Evolutionary conservation across 83 land plant genomes (phyloP).

Genomic region (Picea mariana): DNA sequence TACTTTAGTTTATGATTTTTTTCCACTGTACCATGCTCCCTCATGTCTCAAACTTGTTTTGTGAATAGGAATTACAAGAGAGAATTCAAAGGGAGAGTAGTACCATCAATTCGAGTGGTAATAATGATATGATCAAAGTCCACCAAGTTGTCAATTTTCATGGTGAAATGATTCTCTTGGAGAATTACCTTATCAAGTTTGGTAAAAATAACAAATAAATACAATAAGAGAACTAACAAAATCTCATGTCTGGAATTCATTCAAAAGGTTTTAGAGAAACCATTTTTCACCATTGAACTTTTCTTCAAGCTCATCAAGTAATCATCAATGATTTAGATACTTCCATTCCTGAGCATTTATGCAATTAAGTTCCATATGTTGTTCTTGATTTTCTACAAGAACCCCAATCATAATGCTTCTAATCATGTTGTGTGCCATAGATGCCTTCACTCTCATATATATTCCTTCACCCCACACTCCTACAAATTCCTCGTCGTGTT

Average conservation of each 20-base stretch:
- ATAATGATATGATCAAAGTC: slow-evolving; percentile 33
- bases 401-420: no score
- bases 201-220: slow-evolving; percentile 36
- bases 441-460: no score
- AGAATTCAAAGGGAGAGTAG: slow-evolving; percentile 13
- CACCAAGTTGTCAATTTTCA: slow-evolving; percentile 67
- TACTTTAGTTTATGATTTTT: not conserved
- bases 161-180: slow-evolving; percentile 78
- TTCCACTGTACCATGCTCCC: not conserved
- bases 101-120: not conserved
- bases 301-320: slow-evolving; percentile 28
- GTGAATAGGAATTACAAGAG: slow-evolving; percentile 22
- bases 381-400: no score
- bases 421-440: no score
- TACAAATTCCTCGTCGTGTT: no score
- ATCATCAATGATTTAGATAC: not conserved
- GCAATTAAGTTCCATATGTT: no score
- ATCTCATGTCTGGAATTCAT: slow-evolving; percentile 21
- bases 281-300: slow-evolving; percentile 31
- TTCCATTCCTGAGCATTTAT: no score
- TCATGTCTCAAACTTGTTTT: not conserved
- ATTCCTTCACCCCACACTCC: no score
- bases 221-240: slow-evolving; percentile 26
- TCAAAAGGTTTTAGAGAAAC: slow-evolving; percentile 24
- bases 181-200: slow-evolving; percentile 20